Evolutionary conservation across 768 basidiomycete genomes (phyloP).

Genomic region (Thelephora aurantiotincta): DNA sequence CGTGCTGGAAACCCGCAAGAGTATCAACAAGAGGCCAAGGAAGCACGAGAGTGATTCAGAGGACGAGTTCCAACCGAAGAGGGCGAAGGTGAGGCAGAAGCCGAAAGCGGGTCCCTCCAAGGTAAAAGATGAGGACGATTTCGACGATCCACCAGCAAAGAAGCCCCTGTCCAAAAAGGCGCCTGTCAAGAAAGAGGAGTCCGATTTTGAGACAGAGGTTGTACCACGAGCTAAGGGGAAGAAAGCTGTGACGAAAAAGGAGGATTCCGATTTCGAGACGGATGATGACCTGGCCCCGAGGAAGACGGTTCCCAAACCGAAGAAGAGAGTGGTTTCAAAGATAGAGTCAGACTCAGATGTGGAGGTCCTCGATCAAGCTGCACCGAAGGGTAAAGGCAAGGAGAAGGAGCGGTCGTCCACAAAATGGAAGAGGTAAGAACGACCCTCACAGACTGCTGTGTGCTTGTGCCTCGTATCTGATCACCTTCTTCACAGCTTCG

Average conservation of each 20-base stretch:
- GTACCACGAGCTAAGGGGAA: conserved; percentile 16
- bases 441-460: neutral
- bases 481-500: conserved; percentile 16
- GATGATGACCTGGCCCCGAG: conserved; percentile 16
- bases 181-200: conserved; percentile 33
- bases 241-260: conserved; percentile 24
- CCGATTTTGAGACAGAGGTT: conserved; percentile 14
- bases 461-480: neutral
- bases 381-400: conserved; percentile 31
- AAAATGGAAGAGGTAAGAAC: conserved; percentile 59
- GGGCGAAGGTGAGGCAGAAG: conserved; percentile 26
- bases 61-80: conserved; percentile 42
- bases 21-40: conserved; percentile 25
- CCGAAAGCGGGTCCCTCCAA: conserved; percentile 22
- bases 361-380: conserved; percentile 8
- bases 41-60: conserved; percentile 29
- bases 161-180: conserved; percentile 17
- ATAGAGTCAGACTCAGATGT: conserved; percentile 28
- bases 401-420: conserved; percentile 18
- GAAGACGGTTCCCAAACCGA: conserved; percentile 12
- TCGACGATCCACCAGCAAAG: conserved; percentile 21
- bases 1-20: conserved; percentile 39
- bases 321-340: conserved; percentile 19
- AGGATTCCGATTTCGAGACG: conserved; percentile 16
- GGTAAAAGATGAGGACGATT: conserved; percentile 31